phyloP scores from a whole-genome alignment of 139 green algal species.

The Tetratostichococcus sp. region DNA sequence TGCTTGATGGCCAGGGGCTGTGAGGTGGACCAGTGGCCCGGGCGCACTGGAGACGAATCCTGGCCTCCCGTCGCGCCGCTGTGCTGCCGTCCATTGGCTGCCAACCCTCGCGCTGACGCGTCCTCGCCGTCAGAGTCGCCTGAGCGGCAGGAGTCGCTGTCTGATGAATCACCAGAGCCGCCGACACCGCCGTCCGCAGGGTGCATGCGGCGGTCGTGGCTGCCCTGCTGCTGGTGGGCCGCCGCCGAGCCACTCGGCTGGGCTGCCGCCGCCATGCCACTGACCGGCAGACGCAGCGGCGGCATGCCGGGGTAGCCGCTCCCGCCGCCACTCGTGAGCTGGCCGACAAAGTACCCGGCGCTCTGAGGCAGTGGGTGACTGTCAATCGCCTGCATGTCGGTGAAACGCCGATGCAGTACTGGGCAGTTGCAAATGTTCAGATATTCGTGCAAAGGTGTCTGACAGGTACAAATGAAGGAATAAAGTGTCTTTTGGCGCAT shows the following conservation, averaged over 20 bases:
- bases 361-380: no score
- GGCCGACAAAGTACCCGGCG: no score
- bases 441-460: no score
- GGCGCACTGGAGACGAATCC: neutral
- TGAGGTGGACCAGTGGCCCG: neutral
- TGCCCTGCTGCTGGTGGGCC: neutral
- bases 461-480: no score
- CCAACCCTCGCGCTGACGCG: no score
- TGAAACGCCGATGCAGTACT: no score
- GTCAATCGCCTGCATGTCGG: no score
- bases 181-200: neutral
- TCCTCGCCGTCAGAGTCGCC: neutral
- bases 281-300: neutral
- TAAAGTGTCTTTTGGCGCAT: no score
- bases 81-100: neutral
- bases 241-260: no score
- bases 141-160: neutral
- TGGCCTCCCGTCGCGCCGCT: neutral
- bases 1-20: conserved; percentile 7
- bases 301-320: no score
- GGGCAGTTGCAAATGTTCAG: no score
- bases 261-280: neutral
- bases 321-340: no score
- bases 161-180: neutral
- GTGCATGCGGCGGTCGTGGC: neutral